A percentile compares a stretch with the other conserved stretches of the same genome.
Conservation (phyloP, 768 basidiomycete species). For the Mrakia blollopis region DNA sequence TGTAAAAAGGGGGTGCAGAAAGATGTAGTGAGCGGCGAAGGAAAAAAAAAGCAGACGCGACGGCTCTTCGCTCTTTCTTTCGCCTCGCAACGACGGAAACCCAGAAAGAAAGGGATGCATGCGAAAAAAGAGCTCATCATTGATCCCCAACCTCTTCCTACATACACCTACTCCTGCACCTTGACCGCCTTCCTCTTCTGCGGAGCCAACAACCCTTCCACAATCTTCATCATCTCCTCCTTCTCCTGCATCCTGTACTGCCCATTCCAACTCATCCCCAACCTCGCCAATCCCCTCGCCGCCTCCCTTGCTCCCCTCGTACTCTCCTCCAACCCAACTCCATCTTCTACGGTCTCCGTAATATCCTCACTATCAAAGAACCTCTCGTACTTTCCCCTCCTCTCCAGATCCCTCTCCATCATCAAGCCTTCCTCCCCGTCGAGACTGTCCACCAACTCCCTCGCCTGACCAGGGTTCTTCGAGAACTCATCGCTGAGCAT, state of each 20-base stretch:
- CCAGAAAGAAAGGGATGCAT: neutral
- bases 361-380: neutral
- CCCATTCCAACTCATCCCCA: neutral
- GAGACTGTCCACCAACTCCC: neutral
- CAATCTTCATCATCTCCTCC: slow-evolving; percentile 20
- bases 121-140: neutral
- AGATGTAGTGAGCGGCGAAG: no score
- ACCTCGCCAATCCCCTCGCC: slow-evolving; percentile 9
- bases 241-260: slow-evolving; percentile 3
- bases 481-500: neutral
- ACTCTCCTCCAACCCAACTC: neutral
- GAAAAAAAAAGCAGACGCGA: no score
- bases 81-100: neutral
- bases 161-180: neutral
- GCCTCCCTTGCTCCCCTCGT: slow-evolving; percentile 6
- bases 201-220: slow-evolving; percentile 10
- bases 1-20: no score
- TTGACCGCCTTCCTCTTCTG: slow-evolving; percentile 1
- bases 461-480: neutral
- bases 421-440: neutral
- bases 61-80: neutral
- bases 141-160: neutral
- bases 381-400: neutral
- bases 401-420: neutral
- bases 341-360: neutral